Conservation (phyloP, 805 yeast species). For the Metschnikowia cerradonensis region DNA sequence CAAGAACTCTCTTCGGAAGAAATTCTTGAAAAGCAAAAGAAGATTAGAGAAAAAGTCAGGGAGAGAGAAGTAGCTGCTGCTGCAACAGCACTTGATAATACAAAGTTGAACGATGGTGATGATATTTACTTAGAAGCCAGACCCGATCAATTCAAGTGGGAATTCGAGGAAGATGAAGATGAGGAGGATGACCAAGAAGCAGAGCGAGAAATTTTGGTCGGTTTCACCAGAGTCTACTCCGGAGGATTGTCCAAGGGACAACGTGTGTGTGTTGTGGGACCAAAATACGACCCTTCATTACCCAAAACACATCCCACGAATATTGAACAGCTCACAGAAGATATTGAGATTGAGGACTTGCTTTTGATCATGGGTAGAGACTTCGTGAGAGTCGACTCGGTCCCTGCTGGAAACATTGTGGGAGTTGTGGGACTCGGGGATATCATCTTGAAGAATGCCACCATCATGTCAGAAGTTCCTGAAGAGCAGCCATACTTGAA, state of each 20-base stretch:
- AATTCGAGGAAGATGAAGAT: slow-evolving; percentile 50
- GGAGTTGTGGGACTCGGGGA: slow-evolving; percentile 92
- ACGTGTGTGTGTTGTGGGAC: slow-evolving; percentile 72
- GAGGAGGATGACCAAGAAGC: slow-evolving; percentile 42
- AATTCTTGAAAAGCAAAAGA: slow-evolving; percentile 56
- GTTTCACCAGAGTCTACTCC: slow-evolving; percentile 83
- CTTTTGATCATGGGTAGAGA: slow-evolving; percentile 92
- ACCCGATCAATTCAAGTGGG: slow-evolving; percentile 41
- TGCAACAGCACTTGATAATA: slow-evolving; percentile 19
- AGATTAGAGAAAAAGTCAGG: slow-evolving; percentile 63
- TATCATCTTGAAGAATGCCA: slow-evolving; percentile 79
- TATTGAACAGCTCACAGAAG: slow-evolving; percentile 52
- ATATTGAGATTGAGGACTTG: slow-evolving; percentile 61
- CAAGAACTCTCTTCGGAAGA: slow-evolving; percentile 48
- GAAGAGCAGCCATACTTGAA: slow-evolving; percentile 79
- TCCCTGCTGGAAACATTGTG: slow-evolving; percentile 92
- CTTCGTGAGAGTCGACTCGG: slow-evolving; percentile 66
- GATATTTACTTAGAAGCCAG: slow-evolving; percentile 23
- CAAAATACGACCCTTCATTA: slow-evolving; percentile 70
- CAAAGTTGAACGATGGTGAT: slow-evolving; percentile 24
- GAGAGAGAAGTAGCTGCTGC: slow-evolving; percentile 56
- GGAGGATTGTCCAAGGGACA: slow-evolving; percentile 80
- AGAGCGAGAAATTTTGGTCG: slow-evolving; percentile 67
- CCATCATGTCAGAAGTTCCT: slow-evolving; percentile 53
- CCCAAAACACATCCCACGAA: slow-evolving; percentile 29